Evolutionary conservation across 192 early-diverging fungal species (phyloP).

Genomic region (Hyaloraphidium curvatum): DNA sequence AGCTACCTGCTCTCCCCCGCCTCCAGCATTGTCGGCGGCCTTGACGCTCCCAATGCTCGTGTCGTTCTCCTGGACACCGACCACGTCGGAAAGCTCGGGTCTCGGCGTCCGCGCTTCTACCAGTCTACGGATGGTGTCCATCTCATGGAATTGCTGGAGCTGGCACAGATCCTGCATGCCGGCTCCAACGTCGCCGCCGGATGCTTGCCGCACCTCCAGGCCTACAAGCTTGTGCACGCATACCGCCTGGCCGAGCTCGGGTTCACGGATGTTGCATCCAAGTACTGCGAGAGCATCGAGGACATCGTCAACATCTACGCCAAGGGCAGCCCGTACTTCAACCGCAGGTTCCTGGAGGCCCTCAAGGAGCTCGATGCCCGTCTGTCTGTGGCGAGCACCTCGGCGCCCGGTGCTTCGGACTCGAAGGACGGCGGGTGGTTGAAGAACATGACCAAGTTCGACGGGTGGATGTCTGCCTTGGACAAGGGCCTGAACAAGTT

Average conservation of each 20-base stretch:
- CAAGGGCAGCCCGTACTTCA: slow-evolving; percentile 65
- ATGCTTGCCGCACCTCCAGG: slow-evolving; percentile 66
- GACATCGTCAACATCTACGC: slow-evolving; percentile 45
- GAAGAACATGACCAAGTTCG: slow-evolving; percentile 15
- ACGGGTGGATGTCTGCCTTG: slow-evolving; percentile 27
- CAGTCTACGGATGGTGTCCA: slow-evolving; percentile 37
- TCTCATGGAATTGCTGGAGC: slow-evolving; percentile 71
- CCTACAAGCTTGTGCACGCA: slow-evolving; percentile 68
- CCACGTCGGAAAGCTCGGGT: slow-evolving; percentile 16
- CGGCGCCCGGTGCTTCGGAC: slow-evolving; percentile 10
- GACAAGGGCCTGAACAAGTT: slow-evolving; percentile 39
- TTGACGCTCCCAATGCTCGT: slow-evolving; percentile 36
- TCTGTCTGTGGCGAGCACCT: slow-evolving; percentile 17
- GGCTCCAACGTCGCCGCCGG: slow-evolving; percentile 21
- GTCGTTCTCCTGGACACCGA: slow-evolving; percentile 48
- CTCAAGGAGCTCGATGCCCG: slow-evolving; percentile 54
- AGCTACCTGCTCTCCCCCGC: slow-evolving; percentile 45
- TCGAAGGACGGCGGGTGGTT: slow-evolving; percentile 23
- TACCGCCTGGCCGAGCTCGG: slow-evolving; percentile 69
- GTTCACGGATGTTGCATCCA: slow-evolving; percentile 40
- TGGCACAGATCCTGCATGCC: slow-evolving; percentile 32
- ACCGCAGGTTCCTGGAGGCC: slow-evolving; percentile 41
- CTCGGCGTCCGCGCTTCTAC: slow-evolving; percentile 22
- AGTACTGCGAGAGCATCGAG: slow-evolving; percentile 63
- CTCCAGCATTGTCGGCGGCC: slow-evolving; percentile 36